Evolutionary conservation across 2,329 filamentous ascomycete genomes (phyloP), one percentile per base, ranked within the genome.

Genomic region (Fusarium ambrosium): DNA sequence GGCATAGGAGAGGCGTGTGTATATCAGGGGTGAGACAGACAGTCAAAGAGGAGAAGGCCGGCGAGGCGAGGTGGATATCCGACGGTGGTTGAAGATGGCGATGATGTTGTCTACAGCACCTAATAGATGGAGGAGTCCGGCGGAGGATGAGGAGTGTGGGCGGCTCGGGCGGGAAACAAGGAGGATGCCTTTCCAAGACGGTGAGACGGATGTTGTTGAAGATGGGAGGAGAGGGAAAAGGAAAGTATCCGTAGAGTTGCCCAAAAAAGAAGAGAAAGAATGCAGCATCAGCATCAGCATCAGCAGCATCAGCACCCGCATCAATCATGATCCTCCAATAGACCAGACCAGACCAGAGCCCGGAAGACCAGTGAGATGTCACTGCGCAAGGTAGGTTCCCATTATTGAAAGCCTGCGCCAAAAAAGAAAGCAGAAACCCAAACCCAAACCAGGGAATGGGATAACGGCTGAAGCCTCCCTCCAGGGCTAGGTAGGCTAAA

Each of bases 391-490:
- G 71, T 62, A 53, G 48, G 48, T 53, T 53, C 48, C 22, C 16
- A 29, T 53, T 69, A 63, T 72, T 64, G 62, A 58, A 37, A 69
- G 22, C 62, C 41, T 63, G 65, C 48, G 59, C 45, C 69, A 43
- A 63, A 70, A 72, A 69, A 71, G 36, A 59, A 36, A 56, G 32
- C 29, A 56, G 53, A 56, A 56, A 56, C 53, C 53, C 53, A 56
- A 45, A 74, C 68, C 68, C 58, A 69, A 74, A 64, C 62, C 64
- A 72, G 68, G 37, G 60, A 64, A 62, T 56, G 53, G 64, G 45
- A 58, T 32, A 75, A 75, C 62, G 72, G 72, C 72, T 66, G 41
- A 72, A 75, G 62, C 62, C 53, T 66, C 68, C 41, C 48, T 32
- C 32, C 32, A 55, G 64, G 11, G 22, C 34, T 64, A 41, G 27